Evolutionary conservation across 352 stramenopile genomes (phyloP).

Genomic region (Phytopythium aichiense): DNA sequence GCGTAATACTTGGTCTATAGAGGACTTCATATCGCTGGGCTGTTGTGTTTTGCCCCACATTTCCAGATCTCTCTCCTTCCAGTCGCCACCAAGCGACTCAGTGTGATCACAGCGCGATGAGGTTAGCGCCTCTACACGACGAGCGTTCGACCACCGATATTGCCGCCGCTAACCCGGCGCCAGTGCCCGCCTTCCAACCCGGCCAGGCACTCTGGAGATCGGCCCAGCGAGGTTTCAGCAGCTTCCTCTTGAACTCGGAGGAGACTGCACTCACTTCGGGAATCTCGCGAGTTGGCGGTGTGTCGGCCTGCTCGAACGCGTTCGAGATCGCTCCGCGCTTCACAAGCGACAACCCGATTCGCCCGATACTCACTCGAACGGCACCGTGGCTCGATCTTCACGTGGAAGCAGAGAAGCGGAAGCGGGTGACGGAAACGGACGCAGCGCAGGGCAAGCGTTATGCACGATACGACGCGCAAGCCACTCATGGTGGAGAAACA

Average conservation of each 20-base stretch:
- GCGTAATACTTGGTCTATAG: no score
- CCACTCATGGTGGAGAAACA: background rate
- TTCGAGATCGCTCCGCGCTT: background rate
- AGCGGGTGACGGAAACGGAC: background rate
- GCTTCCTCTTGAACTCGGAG: background rate
- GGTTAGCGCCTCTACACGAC: background rate
- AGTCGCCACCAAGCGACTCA: no score
- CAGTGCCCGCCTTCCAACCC: background rate
- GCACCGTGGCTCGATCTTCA: background rate
- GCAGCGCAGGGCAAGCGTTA: background rate
- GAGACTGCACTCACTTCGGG: no score
- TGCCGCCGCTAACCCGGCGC: background rate
- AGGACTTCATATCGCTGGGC: no score
- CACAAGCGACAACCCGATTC: background rate
- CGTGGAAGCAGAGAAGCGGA: background rate
- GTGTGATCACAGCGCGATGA: background rate
- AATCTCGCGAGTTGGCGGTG: background rate
- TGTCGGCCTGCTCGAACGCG: background rate
- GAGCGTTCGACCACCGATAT: background rate
- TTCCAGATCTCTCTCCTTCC: no score
- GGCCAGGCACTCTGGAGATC: no score
- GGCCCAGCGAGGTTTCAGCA: background rate
- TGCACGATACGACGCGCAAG: background rate
- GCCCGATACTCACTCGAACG: background rate
- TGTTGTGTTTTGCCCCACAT: no score